phyloP scores from a whole-genome alignment of 768 basidiomycete genomes.

The Lactarius hengduanensis region DNA sequence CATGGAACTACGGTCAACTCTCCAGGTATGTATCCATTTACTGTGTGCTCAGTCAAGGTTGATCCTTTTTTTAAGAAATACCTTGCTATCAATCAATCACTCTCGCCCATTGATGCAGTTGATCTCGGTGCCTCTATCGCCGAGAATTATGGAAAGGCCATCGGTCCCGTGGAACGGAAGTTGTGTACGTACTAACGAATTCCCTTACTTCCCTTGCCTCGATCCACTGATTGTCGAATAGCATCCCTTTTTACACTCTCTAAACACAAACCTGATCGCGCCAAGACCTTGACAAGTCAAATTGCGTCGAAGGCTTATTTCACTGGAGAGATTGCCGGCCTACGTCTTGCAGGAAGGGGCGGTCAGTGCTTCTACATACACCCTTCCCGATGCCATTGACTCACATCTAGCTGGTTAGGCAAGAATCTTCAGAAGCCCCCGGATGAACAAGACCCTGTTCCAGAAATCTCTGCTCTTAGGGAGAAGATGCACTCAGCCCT shows the following conservation, averaged over 20 bases:
- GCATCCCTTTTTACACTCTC: slow-evolving; percentile 56
- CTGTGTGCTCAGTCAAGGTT: background rate
- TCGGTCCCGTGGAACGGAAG: slow-evolving; percentile 74
- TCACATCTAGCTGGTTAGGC: slow-evolving; percentile 38
- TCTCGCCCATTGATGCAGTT: slow-evolving; percentile 67
- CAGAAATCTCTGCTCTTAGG: slow-evolving; percentile 66
- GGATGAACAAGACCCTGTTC: slow-evolving; percentile 55
- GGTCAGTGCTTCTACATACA: slow-evolving; percentile 41
- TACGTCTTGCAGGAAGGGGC: slow-evolving; percentile 64
- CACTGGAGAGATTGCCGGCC: slow-evolving; percentile 80
- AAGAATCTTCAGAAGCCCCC: slow-evolving; percentile 60
- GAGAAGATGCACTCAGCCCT: slow-evolving; percentile 64
- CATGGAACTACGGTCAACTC: slow-evolving; percentile 85
- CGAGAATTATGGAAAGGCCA: slow-evolving; percentile 77
- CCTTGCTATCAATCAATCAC: slow-evolving; percentile 68
- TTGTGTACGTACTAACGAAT: slow-evolving; percentile 51
- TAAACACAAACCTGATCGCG: slow-evolving; percentile 73
- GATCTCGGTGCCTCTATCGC: slow-evolving; percentile 93
- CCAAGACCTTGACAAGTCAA: slow-evolving; percentile 80
- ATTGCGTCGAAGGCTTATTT: slow-evolving; percentile 91
- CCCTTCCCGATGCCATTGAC: too few species aligned
- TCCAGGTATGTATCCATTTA: slow-evolving; percentile 59
- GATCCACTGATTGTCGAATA: slow-evolving; percentile 31
- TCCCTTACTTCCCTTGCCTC: background rate
- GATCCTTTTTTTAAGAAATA: slow-evolving; percentile 65